Evolutionary conservation across 1,284 basidiomycete species (phyloP), one percentile per base, ranked within the genome.

Genomic region (Ganoderma multipileum): DNA sequence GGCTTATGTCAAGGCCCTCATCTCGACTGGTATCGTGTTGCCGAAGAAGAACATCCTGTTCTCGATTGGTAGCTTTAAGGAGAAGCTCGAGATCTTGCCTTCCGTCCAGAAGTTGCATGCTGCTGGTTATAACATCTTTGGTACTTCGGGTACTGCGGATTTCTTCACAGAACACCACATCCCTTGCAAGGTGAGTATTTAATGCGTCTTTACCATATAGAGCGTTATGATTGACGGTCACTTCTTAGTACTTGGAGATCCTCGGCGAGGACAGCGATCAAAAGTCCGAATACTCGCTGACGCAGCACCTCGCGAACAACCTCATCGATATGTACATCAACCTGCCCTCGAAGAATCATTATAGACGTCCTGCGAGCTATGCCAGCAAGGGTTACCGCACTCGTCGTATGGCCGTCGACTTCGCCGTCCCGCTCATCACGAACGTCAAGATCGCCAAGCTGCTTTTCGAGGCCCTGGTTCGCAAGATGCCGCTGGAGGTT

Each of bases 371-470:
- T 11, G 97, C 96, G 18, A 97, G 93, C 80, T 99, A 99, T 80
- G 91, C 96, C 66, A 98, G 96, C 79, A 97, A 98, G 81, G 98
- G 97, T 14, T 99, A 99, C 82, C 91, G 91, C 71, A 97, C 96
- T 39, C 94, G 98, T 79, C 94, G 97, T 73, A 97, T 99, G 94
- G 97, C 98, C n/a, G 97, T 99, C 72, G 97, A 99, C 82, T 98
- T 97, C 77, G 97, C 96, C 41, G 92, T 99, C 47, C 97, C 98
- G 0, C 86, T 99, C 65, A 96, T 99, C 80, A 99, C 97, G 68
- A 99, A 99, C 80, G 94, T 99, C 83, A 99, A 99, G 86, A 97
- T 96, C 79, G 98, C 98, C 72, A 99, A 99, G 83, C 87, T 99
- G 77, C 89, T 99, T 62, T 94, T 96, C 50, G 97, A 99, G 81